Conservation (phyloP, 306 rosid species). For the Hippophae tibetana region DNA sequence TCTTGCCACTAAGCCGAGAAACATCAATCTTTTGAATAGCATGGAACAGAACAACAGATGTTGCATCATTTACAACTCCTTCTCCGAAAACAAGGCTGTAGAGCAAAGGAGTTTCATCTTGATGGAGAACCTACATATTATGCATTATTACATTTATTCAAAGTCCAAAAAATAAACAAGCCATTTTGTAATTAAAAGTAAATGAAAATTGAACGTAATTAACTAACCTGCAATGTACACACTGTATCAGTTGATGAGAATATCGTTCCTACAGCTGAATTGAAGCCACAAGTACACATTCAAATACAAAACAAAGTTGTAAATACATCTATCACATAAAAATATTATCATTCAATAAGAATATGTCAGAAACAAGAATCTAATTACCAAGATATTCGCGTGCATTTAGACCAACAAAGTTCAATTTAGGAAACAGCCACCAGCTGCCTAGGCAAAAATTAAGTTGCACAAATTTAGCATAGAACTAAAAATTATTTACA, state of each 20-base stretch:
- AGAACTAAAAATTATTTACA: neutral
- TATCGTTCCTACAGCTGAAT: constrained; percentile 75
- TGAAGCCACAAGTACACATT: constrained; percentile 18
- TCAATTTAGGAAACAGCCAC: constrained; percentile 76
- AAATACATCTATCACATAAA: neutral
- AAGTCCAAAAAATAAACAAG: constrained; percentile 6
- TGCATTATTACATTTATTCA: constrained; percentile 2
- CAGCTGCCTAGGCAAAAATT: constrained; percentile 53
- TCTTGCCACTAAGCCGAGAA: constrained; percentile 22
- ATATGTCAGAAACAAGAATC: neutral
- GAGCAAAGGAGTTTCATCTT: constrained; percentile 79
- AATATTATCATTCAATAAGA: neutral
- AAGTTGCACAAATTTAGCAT: constrained; percentile 24
- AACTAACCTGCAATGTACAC: constrained; percentile 84
- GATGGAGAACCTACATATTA: constrained; percentile 62
- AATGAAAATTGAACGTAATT: constrained; percentile 24
- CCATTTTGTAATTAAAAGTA: constrained; percentile 13
- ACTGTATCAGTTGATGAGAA: constrained; percentile 91
- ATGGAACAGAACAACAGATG: constrained; percentile 84
- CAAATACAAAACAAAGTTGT: constrained; percentile 4
- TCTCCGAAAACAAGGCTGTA: constrained; percentile 94
- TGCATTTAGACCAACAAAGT: constrained; percentile 40
- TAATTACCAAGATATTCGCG: constrained; percentile 67
- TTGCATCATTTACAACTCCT: constrained; percentile 95
- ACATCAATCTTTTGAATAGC: constrained; percentile 76